Evolutionary conservation across 1,139 yeast species (phyloP), one percentile per base, ranked within the genome.

Genomic region (Sugiyamaella novakii): DNA sequence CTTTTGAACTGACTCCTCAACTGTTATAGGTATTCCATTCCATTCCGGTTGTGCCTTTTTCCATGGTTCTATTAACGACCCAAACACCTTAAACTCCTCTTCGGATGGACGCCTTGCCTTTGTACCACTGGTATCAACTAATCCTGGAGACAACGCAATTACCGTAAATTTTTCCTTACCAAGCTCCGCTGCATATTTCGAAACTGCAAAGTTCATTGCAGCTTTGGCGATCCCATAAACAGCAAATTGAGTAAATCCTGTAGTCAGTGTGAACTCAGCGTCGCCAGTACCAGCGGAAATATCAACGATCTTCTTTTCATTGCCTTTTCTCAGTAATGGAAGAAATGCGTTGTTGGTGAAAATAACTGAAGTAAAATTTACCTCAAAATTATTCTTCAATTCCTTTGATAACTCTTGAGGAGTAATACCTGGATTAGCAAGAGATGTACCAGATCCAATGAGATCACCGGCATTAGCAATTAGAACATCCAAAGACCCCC

Each of bases 81-180:
- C 79, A 60, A 87, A 87, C 60, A 86, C 88, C 36, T 67, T 62
- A 60, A 87, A 87, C 58, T 86, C 79, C 0, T 72, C 78, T 73
- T 74, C 73, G 1, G 80, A 70, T 10, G 46, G 46, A 15, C 28
- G 29, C 2, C 30, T 31, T 5, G 24, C 46, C n/a, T 18, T 33
- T 24, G 46, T 42, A 6, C 17, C 37, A 5, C 33, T 21, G 4
- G 54, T 51, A n/a, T 35, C 35, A 7, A 51, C 54, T 11, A 51
- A 19, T 10, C 54, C 54, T 7, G 54, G 54, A 5, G 54, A 51
- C 5, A 51, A 24, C 2, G 49, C 53, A 27, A 51, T 33, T 1
- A 51, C 51, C 19, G 46, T 42, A 29, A 51, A 46, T 14, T 40
- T 21, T 31, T 51, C 54, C 14, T 37, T 35, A 14, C 17, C 40